A percentile compares a stretch with the other conserved stretches of the same genome.
These are phyloP conservation scores for Phanerochaete sordida DNA, from an alignment of 768 basidiomycete species.

Conservation along the genomic window DNA sequence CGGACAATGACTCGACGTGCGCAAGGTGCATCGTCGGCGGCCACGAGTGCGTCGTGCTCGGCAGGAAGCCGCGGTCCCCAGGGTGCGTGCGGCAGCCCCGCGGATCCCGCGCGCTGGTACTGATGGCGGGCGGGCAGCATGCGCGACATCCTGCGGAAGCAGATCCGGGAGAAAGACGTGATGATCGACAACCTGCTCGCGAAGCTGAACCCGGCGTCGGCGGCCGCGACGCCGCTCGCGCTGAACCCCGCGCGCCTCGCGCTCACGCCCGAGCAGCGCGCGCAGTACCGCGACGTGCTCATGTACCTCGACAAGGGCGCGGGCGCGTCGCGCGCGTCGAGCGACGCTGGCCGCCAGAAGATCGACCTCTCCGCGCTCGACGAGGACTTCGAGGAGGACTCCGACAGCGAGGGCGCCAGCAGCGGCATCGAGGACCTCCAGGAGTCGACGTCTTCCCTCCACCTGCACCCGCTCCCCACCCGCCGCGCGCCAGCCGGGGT, in stretches of 20 bases:
- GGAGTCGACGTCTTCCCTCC: conserved; percentile 6
- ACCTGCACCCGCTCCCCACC: conserved; percentile 16
- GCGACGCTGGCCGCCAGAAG: conserved; percentile 15
- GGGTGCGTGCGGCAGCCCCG: conserved; percentile 19
- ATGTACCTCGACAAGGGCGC: conserved; percentile 28
- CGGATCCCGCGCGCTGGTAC: not conserved
- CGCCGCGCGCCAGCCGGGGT: conserved; percentile 17
- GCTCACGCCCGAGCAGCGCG: conserved; percentile 21
- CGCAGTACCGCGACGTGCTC: conserved; percentile 25
- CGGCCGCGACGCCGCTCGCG: conserved; percentile 26
- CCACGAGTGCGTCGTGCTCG: conserved; percentile 28
- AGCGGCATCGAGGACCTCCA: conserved; percentile 18
- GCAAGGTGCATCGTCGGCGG: conserved; percentile 24
- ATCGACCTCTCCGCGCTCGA: conserved; percentile 29
- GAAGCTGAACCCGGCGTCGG: conserved; percentile 22
- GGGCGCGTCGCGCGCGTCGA: conserved; percentile 2
- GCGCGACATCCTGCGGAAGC: conserved; percentile 27
- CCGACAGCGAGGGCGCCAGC: not conserved
- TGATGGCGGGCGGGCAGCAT: conserved; percentile 13
- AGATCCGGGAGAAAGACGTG: conserved; percentile 30
- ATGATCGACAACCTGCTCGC: conserved; percentile 23
- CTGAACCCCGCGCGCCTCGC: conserved; percentile 24
- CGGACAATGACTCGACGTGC: conserved; percentile 16
- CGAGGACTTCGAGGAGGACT: conserved; percentile 18
- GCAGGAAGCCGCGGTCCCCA: conserved; percentile 30